phyloP scores from a whole-genome alignment of 192 early-diverging fungal species.

The Piromyces sp. region DNA sequence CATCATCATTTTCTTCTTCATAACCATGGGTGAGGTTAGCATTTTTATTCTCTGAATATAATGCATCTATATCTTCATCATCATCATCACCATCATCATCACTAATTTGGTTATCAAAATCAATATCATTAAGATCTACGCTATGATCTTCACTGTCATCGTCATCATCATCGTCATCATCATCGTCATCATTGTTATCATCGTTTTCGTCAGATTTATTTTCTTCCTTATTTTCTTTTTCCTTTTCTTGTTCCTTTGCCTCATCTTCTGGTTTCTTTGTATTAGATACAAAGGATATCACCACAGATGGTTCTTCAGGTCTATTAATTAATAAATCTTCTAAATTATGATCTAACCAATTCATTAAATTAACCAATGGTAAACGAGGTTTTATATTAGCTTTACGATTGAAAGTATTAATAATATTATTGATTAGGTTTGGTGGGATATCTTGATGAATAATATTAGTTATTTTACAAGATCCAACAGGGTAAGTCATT shows the following conservation, averaged over 20 bases:
- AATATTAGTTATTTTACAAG: slow-evolving; percentile 16
- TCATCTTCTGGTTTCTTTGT: slow-evolving; percentile 1
- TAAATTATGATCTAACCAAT: slow-evolving; percentile 43
- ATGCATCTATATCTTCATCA: background rate
- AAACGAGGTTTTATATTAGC: slow-evolving; percentile 3
- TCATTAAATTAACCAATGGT: slow-evolving; percentile 16
- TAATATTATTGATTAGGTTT: slow-evolving; percentile 3
- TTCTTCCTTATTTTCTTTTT: background rate
- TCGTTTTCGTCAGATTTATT: background rate
- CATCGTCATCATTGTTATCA: background rate
- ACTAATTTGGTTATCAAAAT: slow-evolving; percentile 5
- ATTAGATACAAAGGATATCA: slow-evolving; percentile 11
- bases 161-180: slow-evolving; percentile 12
- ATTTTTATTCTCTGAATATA: background rate
- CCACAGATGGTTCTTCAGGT: slow-evolving; percentile 10
- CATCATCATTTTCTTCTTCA: slow-evolving; percentile 6
- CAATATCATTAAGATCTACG: slow-evolving; percentile 5
- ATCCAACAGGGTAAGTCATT: slow-evolving; percentile 24
- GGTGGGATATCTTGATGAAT: slow-evolving; percentile 5
- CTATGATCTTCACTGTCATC: slow-evolving; percentile 6
- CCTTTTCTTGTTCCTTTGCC: background rate
- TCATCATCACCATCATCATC: background rate
- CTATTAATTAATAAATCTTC: slow-evolving; percentile 16
- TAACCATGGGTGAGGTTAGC: background rate
- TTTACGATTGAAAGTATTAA: slow-evolving; percentile 9